Conservation (phyloP, 352 stramenopile genomes). For the Phytophthora brassicae region DNA sequence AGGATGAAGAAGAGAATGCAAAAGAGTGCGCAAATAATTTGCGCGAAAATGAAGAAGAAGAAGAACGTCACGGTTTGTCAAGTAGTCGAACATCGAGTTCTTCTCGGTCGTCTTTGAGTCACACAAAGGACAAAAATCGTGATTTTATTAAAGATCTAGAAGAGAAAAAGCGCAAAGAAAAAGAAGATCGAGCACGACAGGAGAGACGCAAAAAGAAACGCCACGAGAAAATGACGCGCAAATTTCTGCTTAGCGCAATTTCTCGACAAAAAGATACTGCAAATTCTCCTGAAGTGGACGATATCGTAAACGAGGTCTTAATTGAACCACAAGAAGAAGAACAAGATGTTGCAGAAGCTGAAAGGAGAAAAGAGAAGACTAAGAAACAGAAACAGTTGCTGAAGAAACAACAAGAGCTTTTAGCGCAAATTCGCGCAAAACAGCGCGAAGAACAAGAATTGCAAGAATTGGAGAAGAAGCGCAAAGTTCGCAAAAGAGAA, state of each 20-base stretch:
- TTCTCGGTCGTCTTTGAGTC: slow-evolving; percentile 18
- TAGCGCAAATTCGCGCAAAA: slow-evolving; percentile 55
- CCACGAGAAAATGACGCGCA: slow-evolving; percentile 58
- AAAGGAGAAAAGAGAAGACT: slow-evolving; percentile 38
- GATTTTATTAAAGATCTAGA: slow-evolving; percentile 73
- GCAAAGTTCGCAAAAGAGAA: slow-evolving; percentile 52
- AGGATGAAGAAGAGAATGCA: slow-evolving; percentile 40
- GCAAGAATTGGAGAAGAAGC: slow-evolving; percentile 47
- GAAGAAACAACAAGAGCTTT: slow-evolving; percentile 57
- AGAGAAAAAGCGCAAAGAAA: slow-evolving; percentile 72
- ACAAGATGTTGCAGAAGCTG: slow-evolving; percentile 10
- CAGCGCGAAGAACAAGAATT: slow-evolving; percentile 56
- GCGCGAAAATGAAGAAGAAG: slow-evolving; percentile 29
- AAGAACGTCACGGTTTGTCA: slow-evolving; percentile 17
- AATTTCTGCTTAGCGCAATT: slow-evolving; percentile 49
- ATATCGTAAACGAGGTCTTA: slow-evolving; percentile 9
- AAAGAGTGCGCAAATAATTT: slow-evolving; percentile 15
- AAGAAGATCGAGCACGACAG: slow-evolving; percentile 45
- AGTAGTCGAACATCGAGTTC: slow-evolving; percentile 18
- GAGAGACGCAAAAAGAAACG: slow-evolving; percentile 57
- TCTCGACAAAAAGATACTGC: slow-evolving; percentile 31
- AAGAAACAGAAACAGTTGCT: slow-evolving; percentile 51
- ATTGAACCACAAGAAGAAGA: slow-evolving; percentile 25
- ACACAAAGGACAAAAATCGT: slow-evolving; percentile 50
- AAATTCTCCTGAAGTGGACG: slow-evolving; percentile 24